Percentiles rank a stretch among this genome's conserved stretches.
These are phyloP conservation scores for Amaranthus hypochondriacus DNA, from an alignment of 148 eudicot species.

Conservation along the genomic window DNA sequence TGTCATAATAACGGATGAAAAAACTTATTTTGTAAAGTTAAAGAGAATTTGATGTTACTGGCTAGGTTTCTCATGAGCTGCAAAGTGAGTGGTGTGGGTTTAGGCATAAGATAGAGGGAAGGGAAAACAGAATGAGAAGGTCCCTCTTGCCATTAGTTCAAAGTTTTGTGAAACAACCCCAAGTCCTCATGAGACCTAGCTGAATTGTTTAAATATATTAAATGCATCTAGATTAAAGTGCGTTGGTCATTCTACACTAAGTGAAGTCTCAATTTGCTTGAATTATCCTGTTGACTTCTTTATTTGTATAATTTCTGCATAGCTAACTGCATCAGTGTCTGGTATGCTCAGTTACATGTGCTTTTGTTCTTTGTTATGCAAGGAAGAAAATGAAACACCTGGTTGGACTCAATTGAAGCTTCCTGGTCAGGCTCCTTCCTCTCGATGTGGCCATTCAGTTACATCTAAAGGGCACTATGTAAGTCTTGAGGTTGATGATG, in stretches of 20 bases:
- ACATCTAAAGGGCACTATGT: slow-evolving; percentile 94
- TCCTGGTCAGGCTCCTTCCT: slow-evolving; percentile 95
- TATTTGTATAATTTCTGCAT: slow-evolving; percentile 1
- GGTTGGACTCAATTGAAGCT: slow-evolving; percentile 99
- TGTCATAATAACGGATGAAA: too few species aligned
- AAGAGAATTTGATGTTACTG: background rate
- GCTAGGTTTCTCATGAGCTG: background rate
- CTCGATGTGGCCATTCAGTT: slow-evolving; percentile 90
- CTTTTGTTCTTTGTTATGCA: slow-evolving; percentile 43
- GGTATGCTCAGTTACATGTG: slow-evolving; percentile 7
- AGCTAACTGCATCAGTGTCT: background rate
- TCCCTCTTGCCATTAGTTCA: background rate
- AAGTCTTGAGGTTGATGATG: slow-evolving; percentile 22
- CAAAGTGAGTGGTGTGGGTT: background rate
- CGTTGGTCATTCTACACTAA: background rate
- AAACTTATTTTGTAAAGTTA: too few species aligned
- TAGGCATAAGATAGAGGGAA: background rate
- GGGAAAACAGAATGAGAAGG: background rate
- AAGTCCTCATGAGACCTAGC: background rate
- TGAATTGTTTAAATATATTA: background rate
- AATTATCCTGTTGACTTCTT: background rate
- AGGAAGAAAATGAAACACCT: slow-evolving; percentile 96
- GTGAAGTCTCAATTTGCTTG: background rate
- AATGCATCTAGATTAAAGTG: background rate
- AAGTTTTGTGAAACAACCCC: background rate